Conservation (phyloP, 2,329 filamentous ascomycete species). For the Nothophoma quercina region DNA sequence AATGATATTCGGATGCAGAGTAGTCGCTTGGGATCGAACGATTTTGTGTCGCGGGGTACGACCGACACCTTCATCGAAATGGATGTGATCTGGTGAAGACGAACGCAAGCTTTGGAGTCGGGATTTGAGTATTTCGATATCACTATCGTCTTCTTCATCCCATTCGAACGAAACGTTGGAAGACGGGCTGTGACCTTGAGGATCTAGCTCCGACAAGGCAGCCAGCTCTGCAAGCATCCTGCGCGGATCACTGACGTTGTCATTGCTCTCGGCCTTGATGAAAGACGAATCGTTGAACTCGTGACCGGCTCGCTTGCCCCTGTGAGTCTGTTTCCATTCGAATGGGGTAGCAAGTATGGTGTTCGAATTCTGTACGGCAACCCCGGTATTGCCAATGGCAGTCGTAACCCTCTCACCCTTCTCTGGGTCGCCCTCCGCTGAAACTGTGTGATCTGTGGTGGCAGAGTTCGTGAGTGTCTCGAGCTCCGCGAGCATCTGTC, state of each 20-base stretch:
- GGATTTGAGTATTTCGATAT: slow-evolving; percentile 6
- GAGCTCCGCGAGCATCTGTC: slow-evolving; percentile 17
- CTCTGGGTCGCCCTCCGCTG: too few relatives aligned
- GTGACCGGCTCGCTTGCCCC: too few relatives aligned
- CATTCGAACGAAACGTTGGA: background rate
- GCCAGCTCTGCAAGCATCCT: slow-evolving; percentile 16
- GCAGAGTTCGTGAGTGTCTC: background rate
- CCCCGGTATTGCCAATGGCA: too few relatives aligned
- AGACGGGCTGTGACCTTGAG: background rate
- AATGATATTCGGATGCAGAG: background rate
- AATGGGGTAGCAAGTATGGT: too few relatives aligned
- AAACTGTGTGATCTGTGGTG: too few relatives aligned
- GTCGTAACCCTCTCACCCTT: too few relatives aligned
- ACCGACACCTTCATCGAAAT: background rate
- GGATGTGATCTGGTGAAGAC: background rate
- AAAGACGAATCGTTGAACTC: too few relatives aligned
- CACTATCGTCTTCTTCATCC: slow-evolving; percentile 2
- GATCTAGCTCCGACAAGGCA: background rate
- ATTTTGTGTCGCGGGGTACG: background rate
- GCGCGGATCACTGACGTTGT: slow-evolving; percentile 3
- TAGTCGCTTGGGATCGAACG: background rate
- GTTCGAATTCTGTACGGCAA: too few relatives aligned
- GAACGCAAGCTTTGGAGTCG: slow-evolving; percentile 1
- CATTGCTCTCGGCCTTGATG: too few relatives aligned
- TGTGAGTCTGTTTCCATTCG: too few relatives aligned